Percentiles rank a stretch among this genome's conserved stretches.
Evolutionary conservation across 1,284 basidiomycete species (phyloP).

Genomic region (Trichosporon sp.): DNA sequence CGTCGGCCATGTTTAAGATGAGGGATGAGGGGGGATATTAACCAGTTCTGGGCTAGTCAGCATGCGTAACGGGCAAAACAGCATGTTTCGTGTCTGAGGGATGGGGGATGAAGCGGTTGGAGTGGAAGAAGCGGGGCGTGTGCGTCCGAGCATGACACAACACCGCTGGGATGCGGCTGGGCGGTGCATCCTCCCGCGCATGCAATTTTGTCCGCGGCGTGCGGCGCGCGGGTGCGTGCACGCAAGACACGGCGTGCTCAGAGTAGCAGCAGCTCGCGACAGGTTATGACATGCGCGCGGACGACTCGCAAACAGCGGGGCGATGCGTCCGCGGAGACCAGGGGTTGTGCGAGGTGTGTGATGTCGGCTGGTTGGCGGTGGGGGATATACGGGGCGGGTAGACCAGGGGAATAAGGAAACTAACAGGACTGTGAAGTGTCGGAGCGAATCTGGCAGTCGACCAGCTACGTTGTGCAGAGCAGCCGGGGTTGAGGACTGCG

Average conservation of each 20-base stretch:
- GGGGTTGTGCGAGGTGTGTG: background rate
- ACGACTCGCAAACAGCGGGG: background rate
- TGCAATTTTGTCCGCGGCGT: background rate
- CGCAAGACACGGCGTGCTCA: background rate
- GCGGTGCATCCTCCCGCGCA: constrained; percentile 11
- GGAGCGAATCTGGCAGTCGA: background rate
- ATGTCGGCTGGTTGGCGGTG: constrained; percentile 4
- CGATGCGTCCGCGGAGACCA: constrained; percentile 3
- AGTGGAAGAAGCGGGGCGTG: constrained; percentile 10
- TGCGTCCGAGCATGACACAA: constrained; percentile 20
- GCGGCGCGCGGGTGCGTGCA: background rate
- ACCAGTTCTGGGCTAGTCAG: constrained; percentile 16
- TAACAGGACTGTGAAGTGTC: background rate
- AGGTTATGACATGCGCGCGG: background rate
- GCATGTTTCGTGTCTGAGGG: background rate
- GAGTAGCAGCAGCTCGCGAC: background rate
- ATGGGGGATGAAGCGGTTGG: constrained; percentile 1
- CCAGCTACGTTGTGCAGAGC: background rate
- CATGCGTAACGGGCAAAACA: background rate
- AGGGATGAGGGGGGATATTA: constrained; percentile 8
- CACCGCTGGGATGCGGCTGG: background rate
- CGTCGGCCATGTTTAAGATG: constrained; percentile 57
- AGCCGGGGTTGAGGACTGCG: background rate
- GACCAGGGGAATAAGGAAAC: background rate
- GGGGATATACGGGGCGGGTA: background rate